A percentile compares a stretch with the other conserved stretches of the same genome.
phyloP scores from a whole-genome alignment of 2,329 filamentous ascomycete genomes.

The Monilinia vaccinii-corymbosi region DNA sequence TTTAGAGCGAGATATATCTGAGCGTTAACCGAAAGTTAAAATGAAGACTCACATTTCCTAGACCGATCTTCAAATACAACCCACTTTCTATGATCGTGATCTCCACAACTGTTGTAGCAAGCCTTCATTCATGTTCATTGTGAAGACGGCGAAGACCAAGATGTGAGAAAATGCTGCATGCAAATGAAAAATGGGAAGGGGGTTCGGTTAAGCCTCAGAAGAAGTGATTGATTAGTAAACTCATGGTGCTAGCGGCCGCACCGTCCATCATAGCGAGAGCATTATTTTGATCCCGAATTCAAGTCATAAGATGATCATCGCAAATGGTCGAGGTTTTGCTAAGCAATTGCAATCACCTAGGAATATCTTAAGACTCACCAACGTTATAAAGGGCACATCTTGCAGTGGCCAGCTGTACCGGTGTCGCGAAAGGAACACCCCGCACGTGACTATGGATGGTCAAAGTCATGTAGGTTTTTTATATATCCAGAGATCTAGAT shows the following conservation, averaged over 20 bases:
- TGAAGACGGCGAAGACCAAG: background rate
- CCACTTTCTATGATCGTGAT: background rate
- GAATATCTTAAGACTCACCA: background rate
- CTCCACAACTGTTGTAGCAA: background rate
- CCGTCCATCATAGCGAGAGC: background rate
- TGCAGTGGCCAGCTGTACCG: slow-evolving; percentile 1
- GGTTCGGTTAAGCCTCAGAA: background rate
- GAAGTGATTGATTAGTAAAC: background rate
- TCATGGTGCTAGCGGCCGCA: background rate
- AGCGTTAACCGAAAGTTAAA: background rate
- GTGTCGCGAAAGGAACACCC: background rate
- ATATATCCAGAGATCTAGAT: background rate
- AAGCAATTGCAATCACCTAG: no score
- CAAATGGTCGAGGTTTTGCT: background rate
- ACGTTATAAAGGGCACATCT: background rate
- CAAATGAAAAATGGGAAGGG: background rate
- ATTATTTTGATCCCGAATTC: background rate
- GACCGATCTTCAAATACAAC: background rate
- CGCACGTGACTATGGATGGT: slow-evolving; percentile 11
- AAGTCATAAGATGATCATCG: background rate
- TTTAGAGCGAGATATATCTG: background rate
- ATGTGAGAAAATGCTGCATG: background rate
- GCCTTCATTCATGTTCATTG: background rate
- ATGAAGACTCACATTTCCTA: background rate
- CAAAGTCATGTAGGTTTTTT: slow-evolving; percentile 3